Evolutionary conservation across 805 yeast species (phyloP), one percentile per base, ranked within the genome.

Genomic region (Kregervanrija delftensis): DNA sequence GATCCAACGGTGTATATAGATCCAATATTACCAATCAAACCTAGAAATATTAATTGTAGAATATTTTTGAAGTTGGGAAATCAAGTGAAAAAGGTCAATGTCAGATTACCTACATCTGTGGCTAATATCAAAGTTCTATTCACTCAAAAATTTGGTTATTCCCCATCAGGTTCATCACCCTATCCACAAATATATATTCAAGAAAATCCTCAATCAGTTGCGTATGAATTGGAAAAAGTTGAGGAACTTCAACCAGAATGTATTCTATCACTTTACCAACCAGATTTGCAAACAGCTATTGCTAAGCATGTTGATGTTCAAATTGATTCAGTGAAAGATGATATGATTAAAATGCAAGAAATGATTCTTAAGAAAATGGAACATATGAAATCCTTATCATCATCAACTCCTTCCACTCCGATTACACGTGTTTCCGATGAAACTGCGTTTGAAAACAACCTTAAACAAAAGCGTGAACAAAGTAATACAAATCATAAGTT

Each of bases 141-240:
- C 57, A 86, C 90, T 5, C 96, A 91, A 56, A 86, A 80, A 54
- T 90, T 89, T 66, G 87, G 91, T 2, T 88, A 83, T 59, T 75
- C 91, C 0, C 93, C 95, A 0, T 43, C 52, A 4, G 55, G 50
- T 11, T 47, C 51, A 8, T 64, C 76, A 1, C 14, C 48, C 4
- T 87, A 88, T 52, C 97, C 98, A 0, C 85, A 82, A 11, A 75
- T 93, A 28, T 84, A 85, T 54, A 71, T 89, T 5, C 79, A 74
- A 48, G 95, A 86, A 48, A 72, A 75, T 0, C 60, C 65, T 2
- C 69, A 74, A 31, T 76, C 75, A 0, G 72, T 89, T 1, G 72
- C 83, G 1, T 93, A 86, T 58, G 96, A 91, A 59, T 64, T 91
- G 16, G 97, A 90, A 49, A 90, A 88, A 35, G 58, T 87, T n/a